A percentile compares a stretch with the other conserved stretches of the same genome.
Evolutionary conservation across 768 basidiomycete genomes (phyloP).

Genomic region (Podaxis sp.): DNA sequence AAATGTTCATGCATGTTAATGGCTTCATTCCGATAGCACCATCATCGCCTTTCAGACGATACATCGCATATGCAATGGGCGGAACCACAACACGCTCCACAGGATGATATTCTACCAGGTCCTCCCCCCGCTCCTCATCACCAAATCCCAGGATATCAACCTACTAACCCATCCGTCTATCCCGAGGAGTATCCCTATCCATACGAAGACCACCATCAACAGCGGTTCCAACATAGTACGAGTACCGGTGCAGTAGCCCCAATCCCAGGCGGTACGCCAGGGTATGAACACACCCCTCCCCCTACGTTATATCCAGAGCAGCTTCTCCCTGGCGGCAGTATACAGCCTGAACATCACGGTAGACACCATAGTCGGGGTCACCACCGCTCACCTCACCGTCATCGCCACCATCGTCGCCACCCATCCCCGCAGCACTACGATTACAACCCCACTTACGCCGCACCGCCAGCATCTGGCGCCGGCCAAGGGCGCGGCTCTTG

Average conservation of each 20-base stretch:
- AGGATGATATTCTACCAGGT: slow-evolving; percentile 7
- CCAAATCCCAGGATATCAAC: neutral
- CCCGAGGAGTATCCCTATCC: slow-evolving; percentile 7
- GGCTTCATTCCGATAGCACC: neutral
- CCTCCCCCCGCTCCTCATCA: neutral
- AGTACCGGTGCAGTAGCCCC: neutral
- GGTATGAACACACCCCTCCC: neutral
- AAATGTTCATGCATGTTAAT: neutral
- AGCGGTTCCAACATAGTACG: slow-evolving; percentile 6
- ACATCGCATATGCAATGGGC: neutral
- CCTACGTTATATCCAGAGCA: neutral
- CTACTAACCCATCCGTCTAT: neutral
- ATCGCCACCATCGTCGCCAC: slow-evolving; percentile 3
- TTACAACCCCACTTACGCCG: slow-evolving; percentile 4
- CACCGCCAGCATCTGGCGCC: neutral
- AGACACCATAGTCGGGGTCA: neutral
- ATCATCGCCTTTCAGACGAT: neutral
- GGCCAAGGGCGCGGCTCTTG: slow-evolving; percentile 2
- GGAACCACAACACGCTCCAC: neutral
- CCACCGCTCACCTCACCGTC: slow-evolving; percentile 1
- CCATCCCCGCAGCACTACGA: slow-evolving; percentile 1
- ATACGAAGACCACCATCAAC: slow-evolving; percentile 8
- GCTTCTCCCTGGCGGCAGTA: neutral
- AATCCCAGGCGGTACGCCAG: neutral
- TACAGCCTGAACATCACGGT: neutral